Conservation (phyloP, 1,139 yeast species). For the Kurtzmaniella quercitrusa region DNA sequence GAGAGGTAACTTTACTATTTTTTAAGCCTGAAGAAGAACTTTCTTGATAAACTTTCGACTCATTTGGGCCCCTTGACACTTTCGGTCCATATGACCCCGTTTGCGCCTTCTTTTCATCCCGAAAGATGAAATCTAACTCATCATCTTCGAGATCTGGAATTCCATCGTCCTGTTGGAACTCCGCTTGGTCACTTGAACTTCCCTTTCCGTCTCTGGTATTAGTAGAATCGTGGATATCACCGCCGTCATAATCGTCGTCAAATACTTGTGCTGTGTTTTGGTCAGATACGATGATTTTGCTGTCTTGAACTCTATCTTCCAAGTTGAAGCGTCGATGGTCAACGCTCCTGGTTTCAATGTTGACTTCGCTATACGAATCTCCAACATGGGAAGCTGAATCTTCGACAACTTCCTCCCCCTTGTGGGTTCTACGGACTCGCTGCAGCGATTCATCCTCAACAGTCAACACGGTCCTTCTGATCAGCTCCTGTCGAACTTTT, state of each 20-base stretch:
- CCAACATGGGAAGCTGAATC: slow-evolving; percentile 31
- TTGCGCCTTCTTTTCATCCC: slow-evolving; percentile 7
- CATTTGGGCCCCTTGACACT: slow-evolving; percentile 1
- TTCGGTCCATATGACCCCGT: background rate
- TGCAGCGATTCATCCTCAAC: slow-evolving; percentile 47
- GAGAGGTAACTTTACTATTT: slow-evolving; percentile 11
- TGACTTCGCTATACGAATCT: slow-evolving; percentile 24
- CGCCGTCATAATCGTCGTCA: slow-evolving; percentile 18
- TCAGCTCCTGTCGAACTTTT: slow-evolving; percentile 63
- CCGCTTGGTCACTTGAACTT: slow-evolving; percentile 4
- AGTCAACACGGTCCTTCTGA: slow-evolving; percentile 59
- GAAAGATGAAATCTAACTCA: slow-evolving; percentile 18
- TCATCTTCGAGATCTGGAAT: slow-evolving; percentile 26
- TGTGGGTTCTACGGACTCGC: slow-evolving; percentile 72
- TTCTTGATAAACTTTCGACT: slow-evolving; percentile 7
- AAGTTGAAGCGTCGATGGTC: slow-evolving; percentile 37
- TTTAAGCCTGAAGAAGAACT: background rate
- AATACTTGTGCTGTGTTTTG: slow-evolving; percentile 10
- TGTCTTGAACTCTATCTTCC: background rate
- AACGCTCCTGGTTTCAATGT: slow-evolving; percentile 36
- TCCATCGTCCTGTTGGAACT: slow-evolving; percentile 10
- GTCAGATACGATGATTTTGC: slow-evolving; percentile 3
- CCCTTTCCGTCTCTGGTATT: slow-evolving; percentile 5
- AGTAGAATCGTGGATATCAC: slow-evolving; percentile 10
- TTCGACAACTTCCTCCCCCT: slow-evolving; percentile 81